phyloP scores from a whole-genome alignment of 352 stramenopile species.

The Phytophthora sojae region DNA sequence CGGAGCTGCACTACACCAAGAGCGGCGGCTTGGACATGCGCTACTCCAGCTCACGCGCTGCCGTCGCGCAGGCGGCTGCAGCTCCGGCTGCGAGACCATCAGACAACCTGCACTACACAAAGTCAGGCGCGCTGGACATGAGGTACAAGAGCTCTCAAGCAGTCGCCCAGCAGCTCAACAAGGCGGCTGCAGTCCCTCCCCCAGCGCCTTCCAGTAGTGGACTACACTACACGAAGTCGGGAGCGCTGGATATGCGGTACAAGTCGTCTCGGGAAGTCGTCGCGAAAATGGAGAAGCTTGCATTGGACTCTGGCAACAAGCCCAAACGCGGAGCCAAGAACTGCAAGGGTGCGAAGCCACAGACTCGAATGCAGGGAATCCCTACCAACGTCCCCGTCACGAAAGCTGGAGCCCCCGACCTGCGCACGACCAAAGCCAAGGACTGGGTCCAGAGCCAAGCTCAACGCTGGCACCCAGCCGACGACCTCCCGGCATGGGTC shows the following conservation, averaged over 20 bases:
- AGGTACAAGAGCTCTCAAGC: conserved; percentile 33
- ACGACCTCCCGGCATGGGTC: conserved; percentile 82
- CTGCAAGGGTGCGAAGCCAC: conserved; percentile 1
- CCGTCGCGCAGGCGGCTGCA: background rate
- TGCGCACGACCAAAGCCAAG: conserved; percentile 25
- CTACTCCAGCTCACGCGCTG: background rate
- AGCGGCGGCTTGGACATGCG: background rate
- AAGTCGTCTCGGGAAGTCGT: conserved; percentile 33
- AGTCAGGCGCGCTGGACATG: conserved; percentile 33
- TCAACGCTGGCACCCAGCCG: conserved; percentile 37
- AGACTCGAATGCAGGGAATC: conserved; percentile 9
- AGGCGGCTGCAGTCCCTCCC: conserved; percentile 5
- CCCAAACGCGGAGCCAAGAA: background rate
- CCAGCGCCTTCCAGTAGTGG: conserved; percentile 9
- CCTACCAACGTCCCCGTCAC: conserved; percentile 29
- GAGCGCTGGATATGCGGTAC: conserved; percentile 37
- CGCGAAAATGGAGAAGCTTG: conserved; percentile 30
- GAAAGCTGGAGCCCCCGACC: conserved; percentile 31
- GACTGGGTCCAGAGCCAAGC: conserved; percentile 13
- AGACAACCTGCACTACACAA: conserved; percentile 27
- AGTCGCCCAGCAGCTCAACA: conserved; percentile 17
- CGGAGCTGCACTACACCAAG: conserved; percentile 2
- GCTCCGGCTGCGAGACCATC: background rate
- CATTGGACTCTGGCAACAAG: conserved; percentile 11
- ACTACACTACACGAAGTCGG: conserved; percentile 34